phyloP scores from a whole-genome alignment of 352 stramenopile species.

The Nothophytophthora sp. region DNA sequence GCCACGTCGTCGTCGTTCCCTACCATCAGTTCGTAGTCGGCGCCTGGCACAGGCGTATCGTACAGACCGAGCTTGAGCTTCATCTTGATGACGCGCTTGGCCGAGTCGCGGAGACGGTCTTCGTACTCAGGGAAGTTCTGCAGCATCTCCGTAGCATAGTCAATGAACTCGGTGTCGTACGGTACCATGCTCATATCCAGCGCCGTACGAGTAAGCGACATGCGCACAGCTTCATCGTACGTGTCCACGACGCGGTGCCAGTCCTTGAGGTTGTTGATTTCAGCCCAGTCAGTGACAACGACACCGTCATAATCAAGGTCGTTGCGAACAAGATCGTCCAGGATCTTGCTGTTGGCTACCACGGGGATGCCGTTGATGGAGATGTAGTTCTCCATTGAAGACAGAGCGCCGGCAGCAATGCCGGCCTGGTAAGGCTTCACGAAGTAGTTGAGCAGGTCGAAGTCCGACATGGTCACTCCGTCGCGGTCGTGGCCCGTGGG shows the following conservation, averaged over 20 bases:
- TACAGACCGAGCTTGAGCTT: constrained; percentile 61
- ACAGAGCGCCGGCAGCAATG: constrained; percentile 59
- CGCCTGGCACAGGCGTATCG: constrained; percentile 39
- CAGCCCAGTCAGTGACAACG: constrained; percentile 86
- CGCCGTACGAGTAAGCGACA: too few species aligned
- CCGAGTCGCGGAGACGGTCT: constrained; percentile 38
- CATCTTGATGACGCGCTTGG: too few species aligned
- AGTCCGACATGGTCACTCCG: constrained; percentile 49
- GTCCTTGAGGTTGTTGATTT: constrained; percentile 88
- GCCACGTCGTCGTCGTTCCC: constrained; percentile 39
- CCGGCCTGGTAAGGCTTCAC: constrained; percentile 62
- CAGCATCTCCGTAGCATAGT: constrained; percentile 34
- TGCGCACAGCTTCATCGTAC: too few species aligned
- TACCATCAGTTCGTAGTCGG: constrained; percentile 31
- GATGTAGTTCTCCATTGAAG: constrained; percentile 91
- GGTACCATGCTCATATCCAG: constrained; percentile 89
- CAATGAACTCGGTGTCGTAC: constrained; percentile 34
- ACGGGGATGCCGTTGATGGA: constrained; percentile 87
- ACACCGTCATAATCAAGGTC: constrained; percentile 77
- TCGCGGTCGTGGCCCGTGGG: constrained; percentile 73
- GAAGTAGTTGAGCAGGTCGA: constrained; percentile 70
- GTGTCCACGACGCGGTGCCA: too few species aligned
- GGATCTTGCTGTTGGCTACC: constrained; percentile 60
- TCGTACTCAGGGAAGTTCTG: constrained; percentile 27
- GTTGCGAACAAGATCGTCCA: constrained; percentile 62